Evolutionary conservation across 768 basidiomycete genomes (phyloP).

Genomic region (Lactarius akahatsu): DNA sequence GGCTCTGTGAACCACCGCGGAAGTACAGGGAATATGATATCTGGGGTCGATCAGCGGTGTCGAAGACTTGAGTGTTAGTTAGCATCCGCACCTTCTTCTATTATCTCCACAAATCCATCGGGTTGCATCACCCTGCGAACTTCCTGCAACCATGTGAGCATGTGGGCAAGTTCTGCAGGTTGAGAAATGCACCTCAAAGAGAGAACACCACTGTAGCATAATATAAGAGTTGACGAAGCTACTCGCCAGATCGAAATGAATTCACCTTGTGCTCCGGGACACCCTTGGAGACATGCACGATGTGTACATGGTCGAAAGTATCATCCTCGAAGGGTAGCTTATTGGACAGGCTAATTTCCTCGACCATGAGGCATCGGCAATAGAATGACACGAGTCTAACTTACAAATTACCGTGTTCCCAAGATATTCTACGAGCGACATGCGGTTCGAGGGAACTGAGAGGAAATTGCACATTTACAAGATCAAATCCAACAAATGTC

Average conservation of each 20-base stretch:
- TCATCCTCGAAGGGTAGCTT: slow-evolving; percentile 80
- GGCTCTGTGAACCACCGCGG: slow-evolving; percentile 78
- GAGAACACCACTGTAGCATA: slow-evolving; percentile 20
- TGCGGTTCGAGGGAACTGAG: slow-evolving; percentile 49
- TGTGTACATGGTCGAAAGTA: slow-evolving; percentile 79
- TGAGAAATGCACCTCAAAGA: slow-evolving; percentile 18
- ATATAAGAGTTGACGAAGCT: slow-evolving; percentile 51
- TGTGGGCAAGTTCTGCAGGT: slow-evolving; percentile 7
- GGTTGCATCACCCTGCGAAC: slow-evolving; percentile 67
- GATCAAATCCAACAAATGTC: slow-evolving; percentile 63
- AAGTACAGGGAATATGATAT: slow-evolving; percentile 71
- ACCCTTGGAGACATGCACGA: slow-evolving; percentile 60
- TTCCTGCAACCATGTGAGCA: slow-evolving; percentile 50
- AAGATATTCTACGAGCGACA: slow-evolving; percentile 58
- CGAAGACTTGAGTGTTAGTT: background rate
- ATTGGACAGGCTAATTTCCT: slow-evolving; percentile 56
- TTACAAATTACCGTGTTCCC: slow-evolving; percentile 80
- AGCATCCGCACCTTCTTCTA: slow-evolving; percentile 61
- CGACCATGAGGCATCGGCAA: slow-evolving; percentile 6
- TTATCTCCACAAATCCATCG: slow-evolving; percentile 67
- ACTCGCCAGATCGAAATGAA: slow-evolving; percentile 23
- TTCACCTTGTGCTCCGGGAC: slow-evolving; percentile 52
- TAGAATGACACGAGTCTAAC: slow-evolving; percentile 28
- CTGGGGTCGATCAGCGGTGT: slow-evolving; percentile 38
- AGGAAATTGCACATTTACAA: slow-evolving; percentile 72